phyloP scores from a whole-genome alignment of 2,329 filamentous ascomycete species.

The Exophiala phaeomuriformis region DNA sequence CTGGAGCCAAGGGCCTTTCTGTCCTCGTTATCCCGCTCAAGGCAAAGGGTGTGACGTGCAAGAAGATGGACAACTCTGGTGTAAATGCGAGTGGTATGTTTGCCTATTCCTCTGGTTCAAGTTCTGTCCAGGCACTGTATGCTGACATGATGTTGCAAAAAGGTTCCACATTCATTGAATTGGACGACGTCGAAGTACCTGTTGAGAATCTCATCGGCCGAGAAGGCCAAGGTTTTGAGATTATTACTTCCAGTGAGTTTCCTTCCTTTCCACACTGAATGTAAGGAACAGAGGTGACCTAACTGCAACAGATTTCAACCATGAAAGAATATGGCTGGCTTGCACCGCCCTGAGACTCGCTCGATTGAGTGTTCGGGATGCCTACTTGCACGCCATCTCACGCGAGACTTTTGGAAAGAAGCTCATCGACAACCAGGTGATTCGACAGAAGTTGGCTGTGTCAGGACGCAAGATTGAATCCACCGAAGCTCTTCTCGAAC shows the following conservation, averaged over 20 bases:
- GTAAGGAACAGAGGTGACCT: background rate
- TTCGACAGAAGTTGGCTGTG: constrained; percentile 49
- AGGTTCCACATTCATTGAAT: background rate
- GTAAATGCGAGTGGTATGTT: constrained; percentile 79
- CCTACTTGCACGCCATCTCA: constrained; percentile 46
- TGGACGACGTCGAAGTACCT: constrained; percentile 4
- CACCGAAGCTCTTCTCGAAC: constrained; percentile 46
- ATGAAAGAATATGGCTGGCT: constrained; percentile 53
- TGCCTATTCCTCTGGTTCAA: constrained; percentile 53
- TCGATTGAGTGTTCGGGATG: constrained; percentile 49
- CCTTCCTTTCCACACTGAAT: background rate
- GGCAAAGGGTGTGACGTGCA: constrained; percentile 80
- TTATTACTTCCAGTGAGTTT: constrained; percentile 16
- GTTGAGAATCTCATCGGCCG: background rate
- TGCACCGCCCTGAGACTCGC: constrained; percentile 52
- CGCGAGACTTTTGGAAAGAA: constrained; percentile 52
- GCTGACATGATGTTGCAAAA: background rate
- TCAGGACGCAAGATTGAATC: constrained; percentile 51
- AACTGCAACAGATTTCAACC: constrained; percentile 43
- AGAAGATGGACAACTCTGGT: constrained; percentile 98
- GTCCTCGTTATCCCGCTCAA: constrained; percentile 91
- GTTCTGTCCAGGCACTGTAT: constrained; percentile 69
- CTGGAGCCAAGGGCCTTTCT: constrained; percentile 78
- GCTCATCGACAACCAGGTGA: constrained; percentile 51
- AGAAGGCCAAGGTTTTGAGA: constrained; percentile 13